Conservation (phyloP, 1,284 basidiomycete species). For the Fomes fomentarius region DNA sequence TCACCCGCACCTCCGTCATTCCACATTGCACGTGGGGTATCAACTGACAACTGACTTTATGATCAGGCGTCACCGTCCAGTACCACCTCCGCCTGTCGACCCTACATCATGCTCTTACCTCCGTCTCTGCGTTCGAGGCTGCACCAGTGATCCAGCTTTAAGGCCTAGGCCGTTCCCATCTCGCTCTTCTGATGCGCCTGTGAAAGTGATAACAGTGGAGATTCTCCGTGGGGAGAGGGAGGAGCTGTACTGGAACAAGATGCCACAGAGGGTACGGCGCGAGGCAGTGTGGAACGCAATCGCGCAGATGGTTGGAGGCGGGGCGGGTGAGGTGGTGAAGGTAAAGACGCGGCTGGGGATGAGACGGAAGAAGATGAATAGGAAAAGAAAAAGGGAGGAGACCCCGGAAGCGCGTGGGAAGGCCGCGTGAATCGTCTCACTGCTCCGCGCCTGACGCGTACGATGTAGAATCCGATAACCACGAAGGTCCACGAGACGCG, state of each 20-base stretch:
- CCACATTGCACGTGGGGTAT: no score
- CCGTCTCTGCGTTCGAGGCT: no score
- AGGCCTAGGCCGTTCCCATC: constrained; percentile 39
- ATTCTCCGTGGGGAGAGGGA: constrained; percentile 64
- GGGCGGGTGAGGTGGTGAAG: not conserved
- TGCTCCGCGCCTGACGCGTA: no score
- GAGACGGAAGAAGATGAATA: not conserved
- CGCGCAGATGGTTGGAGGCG: not conserved
- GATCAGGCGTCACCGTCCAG: constrained; percentile 37
- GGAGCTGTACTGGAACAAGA: constrained; percentile 76
- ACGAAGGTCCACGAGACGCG: no score
- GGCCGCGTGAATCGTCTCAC: not conserved
- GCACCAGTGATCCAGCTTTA: no score
- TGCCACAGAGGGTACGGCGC: constrained; percentile 68
- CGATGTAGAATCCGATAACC: no score
- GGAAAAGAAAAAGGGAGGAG: constrained; percentile 11
- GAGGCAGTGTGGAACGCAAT: constrained; percentile 59
- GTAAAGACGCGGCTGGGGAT: not conserved
- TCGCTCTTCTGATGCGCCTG: not conserved
- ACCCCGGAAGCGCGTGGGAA: constrained; percentile 24
- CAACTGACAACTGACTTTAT: no score
- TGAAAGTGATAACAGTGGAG: constrained; percentile 49
- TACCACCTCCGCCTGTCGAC: constrained; percentile 73
- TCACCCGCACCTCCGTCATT: constrained; percentile 57
- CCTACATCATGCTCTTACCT: constrained; percentile 36